Evolutionary conservation across 306 rosid genomes (phyloP).

Genomic region (Styphnolobium japonicum): DNA sequence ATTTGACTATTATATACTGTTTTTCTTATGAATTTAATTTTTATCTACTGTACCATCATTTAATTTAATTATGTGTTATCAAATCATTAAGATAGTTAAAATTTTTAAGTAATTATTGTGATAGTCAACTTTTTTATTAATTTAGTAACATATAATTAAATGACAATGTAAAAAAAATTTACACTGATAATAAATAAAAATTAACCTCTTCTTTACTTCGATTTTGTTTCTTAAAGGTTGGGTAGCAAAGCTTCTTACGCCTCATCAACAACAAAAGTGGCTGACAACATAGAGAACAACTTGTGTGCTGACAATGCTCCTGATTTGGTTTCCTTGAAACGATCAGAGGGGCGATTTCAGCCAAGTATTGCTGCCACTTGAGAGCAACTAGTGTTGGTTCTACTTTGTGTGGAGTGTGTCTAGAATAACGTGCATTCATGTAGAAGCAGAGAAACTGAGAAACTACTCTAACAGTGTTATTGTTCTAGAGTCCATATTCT

Average conservation of each 20-base stretch:
- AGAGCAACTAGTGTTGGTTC: neutral
- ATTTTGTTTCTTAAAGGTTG: slow-evolving; percentile 46
- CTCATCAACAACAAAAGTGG: slow-evolving; percentile 27
- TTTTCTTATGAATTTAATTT: too few species aligned
- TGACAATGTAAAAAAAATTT: too few species aligned
- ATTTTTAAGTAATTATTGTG: too few species aligned
- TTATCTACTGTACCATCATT: too few species aligned
- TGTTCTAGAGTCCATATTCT: neutral
- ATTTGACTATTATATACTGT: neutral
- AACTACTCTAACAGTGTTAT: neutral
- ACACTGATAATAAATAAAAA: too few species aligned
- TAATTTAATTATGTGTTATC: too few species aligned
- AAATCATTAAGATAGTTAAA: too few species aligned
- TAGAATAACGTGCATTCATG: slow-evolving; percentile 2
- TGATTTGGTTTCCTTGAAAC: slow-evolving; percentile 26
- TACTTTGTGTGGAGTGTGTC: neutral
- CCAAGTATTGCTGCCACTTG: slow-evolving; percentile 22
- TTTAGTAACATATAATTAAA: too few species aligned
- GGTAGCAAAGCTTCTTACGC: slow-evolving; percentile 53
- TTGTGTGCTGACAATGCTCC: slow-evolving; percentile 13
- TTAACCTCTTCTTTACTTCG: too few species aligned
- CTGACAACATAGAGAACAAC: slow-evolving; percentile 12
- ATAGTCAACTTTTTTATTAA: too few species aligned
- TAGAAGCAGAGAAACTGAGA: neutral
- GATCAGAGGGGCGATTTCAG: slow-evolving; percentile 31